Base-by-base conservation (phyloP, 1,284 basidiomycete genomes). In the Apiotrichum akiyoshidainum region DNA sequence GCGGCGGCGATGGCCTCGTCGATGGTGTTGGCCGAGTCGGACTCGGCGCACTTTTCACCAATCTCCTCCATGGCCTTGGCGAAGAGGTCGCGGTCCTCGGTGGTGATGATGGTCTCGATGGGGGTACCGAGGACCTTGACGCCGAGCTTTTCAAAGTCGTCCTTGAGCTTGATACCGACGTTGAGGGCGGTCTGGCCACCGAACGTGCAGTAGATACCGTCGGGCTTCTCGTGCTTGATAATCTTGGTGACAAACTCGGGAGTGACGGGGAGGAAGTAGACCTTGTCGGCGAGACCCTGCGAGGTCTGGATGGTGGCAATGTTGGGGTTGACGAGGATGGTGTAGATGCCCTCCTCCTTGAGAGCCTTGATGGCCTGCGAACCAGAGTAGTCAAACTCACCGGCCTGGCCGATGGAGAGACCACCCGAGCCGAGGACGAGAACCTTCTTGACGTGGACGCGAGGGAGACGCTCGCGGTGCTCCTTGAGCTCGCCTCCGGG, bases 281-380 rank as follows among this genome's bases (percentile, higher is more conserved):
- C 95, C 80, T 98, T 98, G 82, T 99, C 95, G 39, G 95, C 95
- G 51, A 99, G 85, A 69, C 95, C 95, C 71, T 92, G 90, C 55
- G 92, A 95, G 1, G 95, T 99, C 55, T 96, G 95, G 68, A 99
- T 99, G 42, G 96, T 99, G n/a, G 95, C 95, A 71, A 99, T 99
- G 80, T 99, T 99, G 47, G 95, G 93, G 79, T 99, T 99, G 73
- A 99, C 87, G 73, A 99, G 87, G 76, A 98, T 91, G 52, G 95
- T 99, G 80, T 96, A 98, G 74, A 99, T 97, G 34, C 95, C 95
- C 77, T 98, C 95, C 77, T 94, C 92, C 80, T 98, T 97, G 66
- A 99, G 84, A 11, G 95, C 96, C 81, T 99, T 99, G 84, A 99
- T 96, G 14, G 95, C 95, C 79, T 99, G 95, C 46, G 92, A 95